A percentile compares a stretch with the other conserved stretches of the same genome.
Evolutionary conservation across 2,329 filamentous ascomycete species (phyloP).

Genomic region (Pseudogymnoascus verrucosus): DNA sequence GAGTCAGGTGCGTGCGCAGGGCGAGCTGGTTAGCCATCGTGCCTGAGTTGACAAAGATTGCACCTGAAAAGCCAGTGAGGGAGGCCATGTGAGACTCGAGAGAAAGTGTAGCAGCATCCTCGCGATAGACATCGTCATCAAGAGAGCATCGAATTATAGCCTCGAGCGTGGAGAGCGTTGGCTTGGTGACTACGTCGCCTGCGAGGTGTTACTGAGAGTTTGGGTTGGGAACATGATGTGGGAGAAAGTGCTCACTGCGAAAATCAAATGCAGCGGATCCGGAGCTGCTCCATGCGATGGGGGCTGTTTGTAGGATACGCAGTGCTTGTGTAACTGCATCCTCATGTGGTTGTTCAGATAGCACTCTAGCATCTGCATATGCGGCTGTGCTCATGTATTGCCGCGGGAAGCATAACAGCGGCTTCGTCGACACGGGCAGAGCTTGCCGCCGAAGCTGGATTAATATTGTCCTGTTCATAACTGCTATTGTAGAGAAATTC

Average conservation of each 20-base stretch:
- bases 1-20: constrained; percentile 65
- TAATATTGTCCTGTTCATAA: not conserved
- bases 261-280: constrained; percentile 29
- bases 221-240: no score
- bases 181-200: constrained; percentile 67
- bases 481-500: not conserved
- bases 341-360: not conserved
- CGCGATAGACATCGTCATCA: constrained; percentile 74
- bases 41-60: constrained; percentile 75
- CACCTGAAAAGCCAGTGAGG: constrained; percentile 67
- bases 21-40: constrained; percentile 93
- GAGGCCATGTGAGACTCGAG: constrained; percentile 68
- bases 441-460: not conserved
- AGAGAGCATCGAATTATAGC: constrained; percentile 69
- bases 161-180: constrained; percentile 71
- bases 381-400: not conserved
- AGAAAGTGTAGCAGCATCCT: constrained; percentile 69
- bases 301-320: not conserved
- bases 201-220: not conserved
- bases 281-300: constrained; percentile 24
- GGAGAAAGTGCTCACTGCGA: constrained; percentile 20
- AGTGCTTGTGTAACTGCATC: constrained; percentile 1
- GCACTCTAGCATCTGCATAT: not conserved
- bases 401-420: not conserved
- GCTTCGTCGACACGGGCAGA: not conserved